Conservation (phyloP, 2,329 filamentous ascomycete species). For the Xylaria sp. region DNA sequence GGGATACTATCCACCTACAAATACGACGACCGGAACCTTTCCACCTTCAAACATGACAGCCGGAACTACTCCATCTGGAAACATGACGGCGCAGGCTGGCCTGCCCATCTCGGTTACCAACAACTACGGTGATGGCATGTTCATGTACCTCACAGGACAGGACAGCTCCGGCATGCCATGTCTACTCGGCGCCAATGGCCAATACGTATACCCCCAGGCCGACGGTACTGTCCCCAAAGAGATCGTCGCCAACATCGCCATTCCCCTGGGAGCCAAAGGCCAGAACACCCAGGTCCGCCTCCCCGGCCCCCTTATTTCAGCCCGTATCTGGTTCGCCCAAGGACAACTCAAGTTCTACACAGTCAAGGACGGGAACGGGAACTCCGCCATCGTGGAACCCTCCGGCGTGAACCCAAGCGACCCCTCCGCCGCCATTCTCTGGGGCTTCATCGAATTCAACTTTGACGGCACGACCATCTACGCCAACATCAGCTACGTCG, state of each 20-base stretch:
- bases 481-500: conserved; percentile 48
- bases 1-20: not conserved
- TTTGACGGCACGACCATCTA: conserved; percentile 36
- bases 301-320: conserved; percentile 37
- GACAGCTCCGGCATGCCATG: conserved; percentile 8
- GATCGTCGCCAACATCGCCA: conserved; percentile 30
- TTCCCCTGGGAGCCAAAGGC: conserved; percentile 35
- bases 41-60: not conserved
- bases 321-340: conserved; percentile 39
- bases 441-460: conserved; percentile 48
- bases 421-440: conserved; percentile 40
- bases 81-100: not conserved
- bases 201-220: conserved; percentile 16
- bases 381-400: conserved; percentile 41
- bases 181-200: conserved; percentile 13
- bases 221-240: conserved; percentile 11
- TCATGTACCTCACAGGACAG: conserved; percentile 13
- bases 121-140: conserved; percentile 16
- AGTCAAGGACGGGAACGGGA: conserved; percentile 29
- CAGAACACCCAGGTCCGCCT: conserved; percentile 35
- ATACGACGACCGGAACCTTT: not conserved
- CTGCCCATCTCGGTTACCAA: conserved; percentile 14
- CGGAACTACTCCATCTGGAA: not conserved
- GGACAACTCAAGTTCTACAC: conserved; percentile 38
- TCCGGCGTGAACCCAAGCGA: conserved; percentile 41